These are phyloP conservation scores for Atractiella rhizophila DNA, from an alignment of 768 basidiomycete species.

Conservation along the genomic window DNA sequence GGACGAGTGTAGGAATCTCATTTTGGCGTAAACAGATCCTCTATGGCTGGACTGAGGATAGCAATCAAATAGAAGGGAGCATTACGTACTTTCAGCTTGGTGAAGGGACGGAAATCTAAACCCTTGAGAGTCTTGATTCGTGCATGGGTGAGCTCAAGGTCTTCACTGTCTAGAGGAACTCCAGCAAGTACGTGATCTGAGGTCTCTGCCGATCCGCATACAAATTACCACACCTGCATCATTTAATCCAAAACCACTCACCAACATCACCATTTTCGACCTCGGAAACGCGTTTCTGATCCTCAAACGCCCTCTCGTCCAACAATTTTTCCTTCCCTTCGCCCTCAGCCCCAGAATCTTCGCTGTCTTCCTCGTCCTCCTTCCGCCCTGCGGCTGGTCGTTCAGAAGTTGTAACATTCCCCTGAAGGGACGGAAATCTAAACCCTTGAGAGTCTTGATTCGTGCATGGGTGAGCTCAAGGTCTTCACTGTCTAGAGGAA, in stretches of 20 bases:
- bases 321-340: too few relatives aligned
- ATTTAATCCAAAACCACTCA: neutral
- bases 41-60: slow-evolving; percentile 1
- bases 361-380: too few relatives aligned
- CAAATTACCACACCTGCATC: neutral
- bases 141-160: slow-evolving; percentile 17
- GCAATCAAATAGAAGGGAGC: neutral
- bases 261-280: neutral
- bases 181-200: slow-evolving; percentile 4
- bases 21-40: slow-evolving; percentile 17
- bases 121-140: slow-evolving; percentile 12
- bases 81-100: slow-evolving; percentile 4
- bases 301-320: slow-evolving; percentile 2
- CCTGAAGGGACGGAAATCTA: slow-evolving; percentile 13
- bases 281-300: neutral
- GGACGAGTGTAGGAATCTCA: slow-evolving; percentile 13
- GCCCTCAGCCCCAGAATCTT: too few relatives aligned
- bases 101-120: slow-evolving; percentile 12
- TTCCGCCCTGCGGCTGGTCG: too few relatives aligned
- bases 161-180: neutral
- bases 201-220: slow-evolving; percentile 6
- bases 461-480: slow-evolving; percentile 16
- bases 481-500: slow-evolving; percentile 3
- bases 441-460: slow-evolving; percentile 10
- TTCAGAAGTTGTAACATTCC: too few relatives aligned